These are phyloP conservation scores for Fusarium citri DNA, from an alignment of 2,329 filamentous ascomycete genomes.

Conservation along the genomic window DNA sequence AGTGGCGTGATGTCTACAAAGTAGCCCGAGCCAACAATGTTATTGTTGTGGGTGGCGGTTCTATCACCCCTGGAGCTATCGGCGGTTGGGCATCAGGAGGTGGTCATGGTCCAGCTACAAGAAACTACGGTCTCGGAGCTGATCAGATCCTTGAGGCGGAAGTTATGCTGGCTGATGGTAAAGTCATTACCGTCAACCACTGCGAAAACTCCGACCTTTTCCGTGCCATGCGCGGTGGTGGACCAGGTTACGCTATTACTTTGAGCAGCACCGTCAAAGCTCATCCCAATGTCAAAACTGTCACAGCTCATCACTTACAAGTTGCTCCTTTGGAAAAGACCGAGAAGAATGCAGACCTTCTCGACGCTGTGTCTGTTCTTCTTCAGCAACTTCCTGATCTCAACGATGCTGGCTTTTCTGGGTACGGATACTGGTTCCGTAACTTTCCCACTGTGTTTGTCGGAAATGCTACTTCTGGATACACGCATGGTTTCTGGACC, in stretches of 20 bases:
- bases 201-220: constrained; percentile 30
- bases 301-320: constrained; percentile 20
- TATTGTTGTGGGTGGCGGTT: constrained; percentile 30
- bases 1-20: constrained; percentile 35
- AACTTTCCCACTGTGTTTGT: constrained; percentile 19
- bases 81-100: constrained; percentile 33
- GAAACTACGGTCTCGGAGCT: constrained; percentile 30
- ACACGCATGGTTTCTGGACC: constrained; percentile 24
- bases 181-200: constrained; percentile 21
- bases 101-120: constrained; percentile 28
- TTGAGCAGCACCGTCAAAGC: constrained; percentile 32
- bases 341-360: constrained; percentile 15
- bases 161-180: constrained; percentile 26
- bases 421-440: constrained; percentile 33
- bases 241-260: constrained; percentile 26
- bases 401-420: constrained; percentile 33
- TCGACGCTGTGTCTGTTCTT: constrained; percentile 7
- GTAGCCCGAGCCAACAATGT: constrained; percentile 25
- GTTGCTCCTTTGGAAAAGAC: constrained; percentile 24
- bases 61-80: constrained; percentile 28
- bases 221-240: constrained; percentile 27
- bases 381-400: constrained; percentile 25
- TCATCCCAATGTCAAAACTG: constrained; percentile 17
- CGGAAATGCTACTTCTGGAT: constrained; percentile 28
- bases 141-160: constrained; percentile 32